These are phyloP conservation scores for Pleurotus tuoliensis DNA, from an alignment of 768 basidiomycete species.

Conservation along the genomic window DNA sequence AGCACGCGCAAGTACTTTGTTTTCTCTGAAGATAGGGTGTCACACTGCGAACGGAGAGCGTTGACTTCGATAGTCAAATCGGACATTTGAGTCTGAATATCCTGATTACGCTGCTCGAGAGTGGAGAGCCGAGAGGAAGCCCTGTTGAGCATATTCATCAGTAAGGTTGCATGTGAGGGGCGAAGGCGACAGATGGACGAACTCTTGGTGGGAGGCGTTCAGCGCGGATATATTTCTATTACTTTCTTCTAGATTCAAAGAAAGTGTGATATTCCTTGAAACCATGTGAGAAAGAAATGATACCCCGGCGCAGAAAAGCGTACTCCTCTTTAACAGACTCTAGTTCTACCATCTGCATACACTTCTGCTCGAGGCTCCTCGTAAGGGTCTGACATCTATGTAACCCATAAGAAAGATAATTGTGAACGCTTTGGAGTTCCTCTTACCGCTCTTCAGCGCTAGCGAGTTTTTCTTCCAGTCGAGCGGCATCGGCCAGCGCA, in stretches of 20 bases:
- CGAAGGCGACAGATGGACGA: not conserved
- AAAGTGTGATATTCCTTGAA: slow-evolving; percentile 1
- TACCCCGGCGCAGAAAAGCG: not conserved
- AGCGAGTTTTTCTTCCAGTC: not conserved
- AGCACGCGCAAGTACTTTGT: not conserved
- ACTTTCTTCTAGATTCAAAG: not conserved
- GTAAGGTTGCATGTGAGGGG: not conserved
- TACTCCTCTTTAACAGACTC: slow-evolving; percentile 1
- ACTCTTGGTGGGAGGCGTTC: not conserved
- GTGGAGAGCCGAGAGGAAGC: not conserved
- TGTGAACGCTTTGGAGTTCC: not conserved
- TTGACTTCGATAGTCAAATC: not conserved
- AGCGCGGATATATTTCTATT: not conserved
- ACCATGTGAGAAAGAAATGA: not conserved
- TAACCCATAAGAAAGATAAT: not conserved
- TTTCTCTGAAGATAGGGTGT: not conserved
- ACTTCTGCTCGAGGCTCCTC: not conserved
- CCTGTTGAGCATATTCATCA: not conserved
- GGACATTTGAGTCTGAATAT: not conserved
- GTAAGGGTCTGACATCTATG: not conserved
- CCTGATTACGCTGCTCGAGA: not conserved
- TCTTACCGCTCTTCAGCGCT: slow-evolving; percentile 1
- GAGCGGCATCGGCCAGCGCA: slow-evolving; percentile 1
- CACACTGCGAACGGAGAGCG: not conserved
- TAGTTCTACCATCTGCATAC: not conserved